phyloP scores from a whole-genome alignment of 768 basidiomycete species.

The Tulasnella sp. region DNA sequence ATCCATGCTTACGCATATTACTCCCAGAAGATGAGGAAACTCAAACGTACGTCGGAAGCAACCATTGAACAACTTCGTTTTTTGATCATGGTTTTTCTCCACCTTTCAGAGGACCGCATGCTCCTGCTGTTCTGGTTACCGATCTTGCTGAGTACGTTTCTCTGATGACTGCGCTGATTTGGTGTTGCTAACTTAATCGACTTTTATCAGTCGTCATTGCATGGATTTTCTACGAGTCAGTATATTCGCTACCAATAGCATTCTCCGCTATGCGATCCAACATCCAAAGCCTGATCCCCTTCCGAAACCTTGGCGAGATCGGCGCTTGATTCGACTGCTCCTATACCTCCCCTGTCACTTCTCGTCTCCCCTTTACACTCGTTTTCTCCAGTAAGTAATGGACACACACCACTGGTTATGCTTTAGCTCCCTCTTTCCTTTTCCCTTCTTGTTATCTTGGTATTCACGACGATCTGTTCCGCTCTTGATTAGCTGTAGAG shows the following conservation, averaged over 20 bases:
- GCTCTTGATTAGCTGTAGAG: no score
- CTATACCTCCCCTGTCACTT: no score
- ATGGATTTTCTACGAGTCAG: constrained; percentile 18
- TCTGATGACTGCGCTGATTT: background rate
- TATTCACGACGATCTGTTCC: no score
- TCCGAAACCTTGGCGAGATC: constrained; percentile 3
- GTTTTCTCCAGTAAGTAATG: no score
- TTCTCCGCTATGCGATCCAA: constrained; percentile 4
- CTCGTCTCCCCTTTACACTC: no score
- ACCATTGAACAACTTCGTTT: constrained; percentile 4
- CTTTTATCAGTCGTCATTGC: constrained; percentile 20
- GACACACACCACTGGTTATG: no score
- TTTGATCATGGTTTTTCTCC: background rate
- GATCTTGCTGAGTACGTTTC: constrained; percentile 61
- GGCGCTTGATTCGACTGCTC: background rate
- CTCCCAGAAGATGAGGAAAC: constrained; percentile 38
- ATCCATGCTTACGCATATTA: constrained; percentile 57
- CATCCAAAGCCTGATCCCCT: background rate
- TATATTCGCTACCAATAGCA: constrained; percentile 13
- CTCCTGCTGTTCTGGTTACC: constrained; percentile 78
- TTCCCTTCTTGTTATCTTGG: background rate
- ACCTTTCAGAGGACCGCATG: constrained; percentile 64
- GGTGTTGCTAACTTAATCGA: background rate
- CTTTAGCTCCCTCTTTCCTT: no score
- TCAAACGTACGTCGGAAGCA: constrained; percentile 43